Percentiles rank a stretch among this genome's conserved stretches.
These are phyloP conservation scores for Fusarium fracticaudum DNA, from an alignment of 2,329 filamentous ascomycete genomes.

Conservation along the genomic window DNA sequence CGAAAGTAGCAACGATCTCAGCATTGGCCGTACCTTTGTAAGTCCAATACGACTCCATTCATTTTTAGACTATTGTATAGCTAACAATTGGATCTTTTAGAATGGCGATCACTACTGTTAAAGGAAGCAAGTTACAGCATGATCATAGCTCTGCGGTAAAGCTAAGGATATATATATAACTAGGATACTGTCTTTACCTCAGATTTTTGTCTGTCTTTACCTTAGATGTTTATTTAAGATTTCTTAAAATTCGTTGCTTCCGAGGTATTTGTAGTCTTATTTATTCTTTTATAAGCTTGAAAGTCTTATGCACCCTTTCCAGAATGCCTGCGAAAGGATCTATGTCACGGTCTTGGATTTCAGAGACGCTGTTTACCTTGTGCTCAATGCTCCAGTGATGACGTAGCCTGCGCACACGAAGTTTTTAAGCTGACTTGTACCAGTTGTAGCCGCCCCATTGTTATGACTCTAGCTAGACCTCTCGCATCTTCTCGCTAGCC, in stretches of 20 bases:
- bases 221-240: fast-evolving
- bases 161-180: background rate
- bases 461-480: fast-evolving
- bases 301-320: fast-evolving
- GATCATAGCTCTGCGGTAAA: fast-evolving
- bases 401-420: too few relatives aligned
- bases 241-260: fast-evolving
- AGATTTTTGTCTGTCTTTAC: background rate
- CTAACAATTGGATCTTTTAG: background rate
- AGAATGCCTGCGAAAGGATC: fast-evolving
- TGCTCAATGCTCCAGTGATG: fast-evolving
- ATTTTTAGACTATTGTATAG: fast-evolving
- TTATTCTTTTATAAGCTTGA: fast-evolving
- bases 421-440: too few relatives aligned
- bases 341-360: too few relatives aligned
- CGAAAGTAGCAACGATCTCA: background rate
- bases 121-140: background rate
- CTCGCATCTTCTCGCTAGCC: fast-evolving
- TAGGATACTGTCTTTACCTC: background rate
- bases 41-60: background rate
- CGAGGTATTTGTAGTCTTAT: fast-evolving
- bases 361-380: too few relatives aligned
- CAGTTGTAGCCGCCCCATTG: fast-evolving
- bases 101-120: background rate
- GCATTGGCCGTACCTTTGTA: background rate